Evolutionary conservation across 2,329 filamentous ascomycete species (phyloP), one percentile per base, ranked within the genome.

Genomic region (Pseudogymnoascus sp.): DNA sequence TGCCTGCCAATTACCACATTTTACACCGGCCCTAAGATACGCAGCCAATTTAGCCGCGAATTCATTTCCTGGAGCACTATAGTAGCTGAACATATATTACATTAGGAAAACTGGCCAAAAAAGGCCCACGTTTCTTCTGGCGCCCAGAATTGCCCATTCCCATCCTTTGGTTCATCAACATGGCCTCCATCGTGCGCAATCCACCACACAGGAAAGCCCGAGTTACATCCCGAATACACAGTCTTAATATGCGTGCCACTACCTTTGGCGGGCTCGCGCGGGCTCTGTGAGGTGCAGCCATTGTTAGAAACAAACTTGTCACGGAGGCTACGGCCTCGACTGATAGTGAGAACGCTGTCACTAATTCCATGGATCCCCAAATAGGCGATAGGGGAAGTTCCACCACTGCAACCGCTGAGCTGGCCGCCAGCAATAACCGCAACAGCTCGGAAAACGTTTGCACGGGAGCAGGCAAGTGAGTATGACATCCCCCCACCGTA

Each of bases 221-320:
- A 59, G 21, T 59, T 66, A 63, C 73, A 74, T 5, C 69, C 65
- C 13, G 62, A 9, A 59, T 67, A 71, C 9, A 45, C 28, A 57
- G 62, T 65, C 26, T 64, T 62, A 12, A 63, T 34, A 48, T 48
- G 39, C 39, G 58, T 57, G 26, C 56, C 41, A n/a, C 58, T 59
- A 58, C 62, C 23, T 48, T 4, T 48, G 63, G 67, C 59, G 61
- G 66, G 56, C 61, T 62, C 33, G 62, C 63, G 21, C 34, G 61
- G 37, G 61, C 60, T 45, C 61, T 66, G n/a, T 64, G 63, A 7
- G n/a, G 18, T n/a, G 45, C 52, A 76, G 5, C 71, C 70, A 57
- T 75, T 76, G 58, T 74, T 72, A 39, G 59, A 61, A 12, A 72
- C 69, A 61, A 75, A 75, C 35, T 65, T 68, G 59, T 75, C 72